Evolutionary conservation across 1,284 basidiomycete species (phyloP), one percentile per base, ranked within the genome.

Genomic region (Megacollybia platyphylla): DNA sequence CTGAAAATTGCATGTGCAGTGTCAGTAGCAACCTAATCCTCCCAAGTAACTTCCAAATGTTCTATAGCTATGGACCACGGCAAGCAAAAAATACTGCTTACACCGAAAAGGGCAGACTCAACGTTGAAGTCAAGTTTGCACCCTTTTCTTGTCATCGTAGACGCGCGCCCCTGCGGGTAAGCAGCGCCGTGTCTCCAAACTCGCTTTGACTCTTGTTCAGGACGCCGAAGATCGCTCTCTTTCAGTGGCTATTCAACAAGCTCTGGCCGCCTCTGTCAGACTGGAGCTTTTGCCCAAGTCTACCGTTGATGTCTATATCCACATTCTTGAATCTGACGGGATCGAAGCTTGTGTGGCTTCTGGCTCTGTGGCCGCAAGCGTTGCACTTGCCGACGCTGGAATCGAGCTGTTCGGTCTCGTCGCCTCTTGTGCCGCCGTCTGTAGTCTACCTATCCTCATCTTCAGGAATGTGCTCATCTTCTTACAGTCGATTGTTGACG

Each of bases 1-100:
- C 87, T 89, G 0, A 98, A 97, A 65, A 79, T 97, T 49, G 90
- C 91, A 2, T 96, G 91, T 57, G 91, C 93, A 36, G 87, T 97
- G 86, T 94, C 52, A 53, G 81, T 62, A 4, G 5, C 20, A 24
- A 24, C 20, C 20, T 24, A 30, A 36, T 40, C 18, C 31, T 24
- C 38, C 30, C 36, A 30, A 44, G 27, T 5, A 18, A 29, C 5
- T 5, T 24, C 20, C 20, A 24, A 24, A 24, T 4, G 5, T 38
- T 7, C 28, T 29, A 31, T 49, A 94, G 91, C 5, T 97, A 97
- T 60, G 94, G 94, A 0, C 96, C 94, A 7, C 77, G 92, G 44
- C 93, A 92, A 54, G 78, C 85, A 20, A 88, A 85, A 68, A 78
- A 71, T 48, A 65, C 73, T 41, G 60, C 76, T 2, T 97, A 91